These are phyloP conservation scores for Cruciata laevipes DNA, from an alignment of 257 asterid species.

Conservation along the genomic window DNA sequence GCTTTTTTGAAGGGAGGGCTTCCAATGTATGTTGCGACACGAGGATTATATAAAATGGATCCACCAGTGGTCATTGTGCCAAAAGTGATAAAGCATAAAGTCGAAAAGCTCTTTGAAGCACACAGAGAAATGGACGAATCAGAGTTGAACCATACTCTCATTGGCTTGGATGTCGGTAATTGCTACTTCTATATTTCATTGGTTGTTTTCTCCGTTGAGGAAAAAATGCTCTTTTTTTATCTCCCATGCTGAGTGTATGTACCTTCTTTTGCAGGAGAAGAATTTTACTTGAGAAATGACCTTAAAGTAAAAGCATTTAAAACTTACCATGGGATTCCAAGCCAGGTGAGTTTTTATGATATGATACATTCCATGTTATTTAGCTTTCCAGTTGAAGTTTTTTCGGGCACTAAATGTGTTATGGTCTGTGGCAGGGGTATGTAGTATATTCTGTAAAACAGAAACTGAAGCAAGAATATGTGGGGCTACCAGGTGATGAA, in stretches of 20 bases:
- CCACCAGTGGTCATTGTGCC: constrained; percentile 91
- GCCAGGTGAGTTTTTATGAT: constrained; percentile 53
- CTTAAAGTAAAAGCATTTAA: constrained; percentile 81
- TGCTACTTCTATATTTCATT: constrained; percentile 8
- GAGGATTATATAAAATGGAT: constrained; percentile 71
- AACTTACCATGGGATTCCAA: constrained; percentile 81
- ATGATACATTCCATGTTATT: background rate
- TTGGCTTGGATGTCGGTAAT: constrained; percentile 91
- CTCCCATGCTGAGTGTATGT: background rate
- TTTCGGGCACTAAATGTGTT: constrained; percentile 4
- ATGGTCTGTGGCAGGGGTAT: constrained; percentile 54
- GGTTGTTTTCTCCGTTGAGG: background rate
- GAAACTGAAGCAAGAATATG: constrained; percentile 72
- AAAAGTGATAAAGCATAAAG: constrained; percentile 56
- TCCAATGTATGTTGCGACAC: constrained; percentile 97
- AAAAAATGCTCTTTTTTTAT: background rate
- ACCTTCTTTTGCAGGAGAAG: constrained; percentile 60
- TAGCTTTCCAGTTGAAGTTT: background rate
- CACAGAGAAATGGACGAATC: constrained; percentile 95
- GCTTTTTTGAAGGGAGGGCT: constrained; percentile 62
- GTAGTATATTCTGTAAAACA: constrained; percentile 68
- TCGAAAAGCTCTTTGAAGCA: constrained; percentile 85
- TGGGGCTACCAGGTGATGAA: constrained; percentile 60
- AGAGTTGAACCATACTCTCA: constrained; percentile 66
- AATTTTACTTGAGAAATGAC: constrained; percentile 60